Evolutionary conservation across 345 rosid species (phyloP), one percentile per base, ranked within the genome.

Genomic region (Firmiana major): DNA sequence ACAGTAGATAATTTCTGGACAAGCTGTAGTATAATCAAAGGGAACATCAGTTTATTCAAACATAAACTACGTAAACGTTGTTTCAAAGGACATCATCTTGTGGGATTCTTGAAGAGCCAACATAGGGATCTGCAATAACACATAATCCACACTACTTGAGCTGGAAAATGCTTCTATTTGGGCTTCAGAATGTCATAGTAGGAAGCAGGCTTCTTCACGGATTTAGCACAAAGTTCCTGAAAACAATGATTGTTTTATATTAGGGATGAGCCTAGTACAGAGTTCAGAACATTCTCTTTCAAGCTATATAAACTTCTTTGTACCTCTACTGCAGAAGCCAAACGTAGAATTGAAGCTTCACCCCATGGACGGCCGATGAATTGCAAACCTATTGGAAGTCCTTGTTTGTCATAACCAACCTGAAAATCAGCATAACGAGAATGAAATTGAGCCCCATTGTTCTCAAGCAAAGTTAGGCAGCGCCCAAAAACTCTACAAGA

Each of bases 371-470:
- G 89, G 34, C 97, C 93, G 34, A 93, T 89, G 57, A 90, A 84
- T 72, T 93, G 97, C 79, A 93, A 75, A 71, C 98, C 98, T 38
- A 93, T 88, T 1, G 97, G 97, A 77, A 92, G 95, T 71, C 97
- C 97, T 81, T 89, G 87, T 81, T 90, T 92, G 83, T 92, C 97
- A 82, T 92, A 90, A 42, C 98, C 97, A 59, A 93, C 83, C 97
- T 93, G 87, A 48, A 48, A 76, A 65, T 16, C 57, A 45, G 31
- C 24, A 54, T 1, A 24, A 69, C 28, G 7, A 7, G 22, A 69
- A 69, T 7, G 36, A 68, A 68, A 68, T 46, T 24, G 13, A 68
- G 55, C 54, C 63, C 6, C 1, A 22, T 38, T 12, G 38, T 59
- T 26, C 36, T 59, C 36, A 5, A 26, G 65, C 40, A 4, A n/a